These are phyloP conservation scores for Waltergamsia citrina DNA, from an alignment of 2,329 filamentous ascomycete genomes.

Conservation along the genomic window DNA sequence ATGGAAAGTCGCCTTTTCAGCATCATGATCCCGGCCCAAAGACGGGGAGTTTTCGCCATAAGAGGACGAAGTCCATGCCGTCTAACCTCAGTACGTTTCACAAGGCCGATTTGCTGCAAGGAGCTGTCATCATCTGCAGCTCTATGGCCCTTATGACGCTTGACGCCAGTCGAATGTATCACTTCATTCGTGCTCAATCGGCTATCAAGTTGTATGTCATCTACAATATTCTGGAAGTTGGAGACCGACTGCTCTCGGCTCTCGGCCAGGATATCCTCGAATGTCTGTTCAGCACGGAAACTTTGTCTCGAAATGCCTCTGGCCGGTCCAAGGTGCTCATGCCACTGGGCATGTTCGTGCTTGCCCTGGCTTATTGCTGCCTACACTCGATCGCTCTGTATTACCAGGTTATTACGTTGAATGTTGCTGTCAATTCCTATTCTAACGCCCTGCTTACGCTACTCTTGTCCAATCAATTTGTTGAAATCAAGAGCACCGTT, in stretches of 20 bases:
- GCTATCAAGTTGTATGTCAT: conserved; percentile 99
- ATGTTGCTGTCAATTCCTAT: conserved; percentile 97
- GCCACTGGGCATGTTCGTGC: conserved; percentile 82
- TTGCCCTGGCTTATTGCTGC: conserved; percentile 81
- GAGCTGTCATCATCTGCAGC: conserved; percentile 77
- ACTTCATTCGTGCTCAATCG: conserved; percentile 90
- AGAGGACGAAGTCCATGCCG: conserved; percentile 72
- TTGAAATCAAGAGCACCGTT: conserved; percentile 96
- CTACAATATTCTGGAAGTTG: conserved; percentile 92
- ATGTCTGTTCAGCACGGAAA: conserved; percentile 89
- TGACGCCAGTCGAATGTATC: conserved; percentile 96
- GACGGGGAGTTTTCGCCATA: conserved; percentile 44
- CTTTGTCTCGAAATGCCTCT: conserved; percentile 75
- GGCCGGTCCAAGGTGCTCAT: conserved; percentile 86
- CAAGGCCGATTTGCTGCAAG: conserved; percentile 92
- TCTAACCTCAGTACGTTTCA: conserved; percentile 80
- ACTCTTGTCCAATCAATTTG: conserved; percentile 93
- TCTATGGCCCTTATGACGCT: conserved; percentile 80
- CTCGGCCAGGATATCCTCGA: conserved; percentile 94
- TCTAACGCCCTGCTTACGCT: conserved; percentile 91
- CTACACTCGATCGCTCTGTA: conserved; percentile 82
- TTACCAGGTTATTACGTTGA: conserved; percentile 95
- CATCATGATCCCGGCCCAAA: conserved; percentile 15
- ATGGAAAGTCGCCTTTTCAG: conserved; percentile 8
- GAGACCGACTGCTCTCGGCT: conserved; percentile 81